Evolutionary conservation across 2,329 filamentous ascomycete species (phyloP).

Genomic region (Ophiocordyceps camponoti-saundersi): DNA sequence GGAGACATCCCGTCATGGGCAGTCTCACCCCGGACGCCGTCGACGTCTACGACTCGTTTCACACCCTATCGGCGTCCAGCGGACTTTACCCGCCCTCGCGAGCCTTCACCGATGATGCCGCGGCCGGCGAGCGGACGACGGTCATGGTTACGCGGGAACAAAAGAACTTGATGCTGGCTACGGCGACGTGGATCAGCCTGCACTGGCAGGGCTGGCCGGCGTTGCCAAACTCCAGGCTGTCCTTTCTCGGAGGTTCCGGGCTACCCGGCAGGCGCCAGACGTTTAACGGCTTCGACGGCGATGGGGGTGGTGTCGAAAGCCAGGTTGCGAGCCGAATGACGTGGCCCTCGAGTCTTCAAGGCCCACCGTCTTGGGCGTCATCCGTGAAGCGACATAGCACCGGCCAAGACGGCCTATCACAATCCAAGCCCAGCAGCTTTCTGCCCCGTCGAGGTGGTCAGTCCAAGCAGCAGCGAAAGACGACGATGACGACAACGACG

Average conservation of each 20-base stretch:
- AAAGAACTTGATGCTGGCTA: conserved; percentile 19
- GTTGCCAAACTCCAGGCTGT: neutral
- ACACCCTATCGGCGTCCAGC: conserved; percentile 32
- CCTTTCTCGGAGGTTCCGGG: neutral
- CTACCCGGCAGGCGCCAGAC: neutral
- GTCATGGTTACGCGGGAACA: conserved; percentile 14
- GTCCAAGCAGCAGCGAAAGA: neutral
- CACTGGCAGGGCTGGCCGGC: conserved; percentile 5
- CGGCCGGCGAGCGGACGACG: conserved; percentile 11
- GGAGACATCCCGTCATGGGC: conserved; percentile 60
- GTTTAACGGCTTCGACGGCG: neutral
- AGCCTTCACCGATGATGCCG: conserved; percentile 6
- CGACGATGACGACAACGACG: neutral
- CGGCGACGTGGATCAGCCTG: conserved; percentile 20
- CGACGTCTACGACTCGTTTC: conserved; percentile 54
- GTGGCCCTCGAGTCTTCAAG: neutral
- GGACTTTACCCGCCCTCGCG: conserved; percentile 29
- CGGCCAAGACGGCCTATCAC: neutral
- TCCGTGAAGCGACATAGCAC: neutral
- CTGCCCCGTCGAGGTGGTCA: neutral
- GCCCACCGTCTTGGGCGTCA: neutral
- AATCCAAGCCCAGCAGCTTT: neutral
- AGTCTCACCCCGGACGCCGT: conserved; percentile 45
- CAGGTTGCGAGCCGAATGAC: neutral
- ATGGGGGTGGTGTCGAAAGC: neutral